Evolutionary conservation across 768 basidiomycete genomes (phyloP).

Genomic region (Termitomyces titanicus): DNA sequence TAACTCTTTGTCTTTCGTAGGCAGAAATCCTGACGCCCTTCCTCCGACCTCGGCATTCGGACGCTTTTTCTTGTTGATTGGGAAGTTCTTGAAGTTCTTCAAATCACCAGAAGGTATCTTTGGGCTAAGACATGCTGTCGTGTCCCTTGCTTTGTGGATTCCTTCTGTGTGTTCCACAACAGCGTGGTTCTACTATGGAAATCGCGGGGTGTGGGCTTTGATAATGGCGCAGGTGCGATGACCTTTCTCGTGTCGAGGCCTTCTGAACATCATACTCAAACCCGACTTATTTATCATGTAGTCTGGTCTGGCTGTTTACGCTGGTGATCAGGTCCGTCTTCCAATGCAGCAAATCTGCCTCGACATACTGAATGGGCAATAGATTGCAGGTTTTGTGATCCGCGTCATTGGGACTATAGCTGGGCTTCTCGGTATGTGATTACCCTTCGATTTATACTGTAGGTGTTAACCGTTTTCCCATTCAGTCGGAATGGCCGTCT

Average conservation of each 20-base stretch:
- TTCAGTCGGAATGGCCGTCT: constrained; percentile 35
- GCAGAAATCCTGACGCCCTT: constrained; percentile 39
- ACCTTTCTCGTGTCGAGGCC: background rate
- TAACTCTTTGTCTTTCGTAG: constrained; percentile 9
- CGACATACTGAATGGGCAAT: background rate
- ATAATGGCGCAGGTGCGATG: constrained; percentile 38
- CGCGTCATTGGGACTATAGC: constrained; percentile 30
- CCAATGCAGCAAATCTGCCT: background rate
- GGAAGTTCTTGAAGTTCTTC: constrained; percentile 33
- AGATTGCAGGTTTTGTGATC: constrained; percentile 32
- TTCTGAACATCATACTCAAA: background rate
- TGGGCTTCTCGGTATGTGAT: constrained; percentile 31
- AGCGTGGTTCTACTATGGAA: constrained; percentile 40
- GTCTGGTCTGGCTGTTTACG: constrained; percentile 37
- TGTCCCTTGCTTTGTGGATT: constrained; percentile 40
- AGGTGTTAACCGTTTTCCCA: background rate
- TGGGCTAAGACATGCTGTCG: constrained; percentile 32
- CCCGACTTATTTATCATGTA: constrained; percentile 4
- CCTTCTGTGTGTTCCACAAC: constrained; percentile 33
- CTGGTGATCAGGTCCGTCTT: constrained; percentile 36
- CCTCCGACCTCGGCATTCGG: constrained; percentile 34
- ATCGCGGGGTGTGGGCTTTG: constrained; percentile 42
- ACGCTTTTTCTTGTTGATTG: constrained; percentile 27
- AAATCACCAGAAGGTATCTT: constrained; percentile 39
- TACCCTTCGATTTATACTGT: background rate